A percentile compares a stretch with the other conserved stretches of the same genome.
These are phyloP conservation scores for Phytophthora cactorum DNA, from an alignment of 352 stramenopile species.

Conservation along the genomic window DNA sequence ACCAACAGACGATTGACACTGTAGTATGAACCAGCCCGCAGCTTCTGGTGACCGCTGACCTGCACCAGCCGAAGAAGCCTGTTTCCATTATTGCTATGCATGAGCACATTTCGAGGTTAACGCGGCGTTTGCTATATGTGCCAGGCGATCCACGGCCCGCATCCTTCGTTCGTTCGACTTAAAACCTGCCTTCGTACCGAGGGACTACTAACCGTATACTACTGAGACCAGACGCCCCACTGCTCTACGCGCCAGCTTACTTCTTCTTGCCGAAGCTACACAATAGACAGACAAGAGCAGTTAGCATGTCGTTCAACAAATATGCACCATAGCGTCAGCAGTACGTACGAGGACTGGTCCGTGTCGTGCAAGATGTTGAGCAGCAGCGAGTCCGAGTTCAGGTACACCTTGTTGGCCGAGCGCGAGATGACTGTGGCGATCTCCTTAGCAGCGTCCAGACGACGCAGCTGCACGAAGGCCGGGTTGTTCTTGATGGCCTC, in stretches of 20 bases:
- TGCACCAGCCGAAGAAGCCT: conserved; percentile 69
- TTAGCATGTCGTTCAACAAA: conserved; percentile 2
- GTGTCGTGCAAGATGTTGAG: conserved; percentile 94
- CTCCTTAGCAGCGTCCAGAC: conserved; percentile 98
- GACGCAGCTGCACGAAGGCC: conserved; percentile 98
- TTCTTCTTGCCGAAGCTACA: conserved; percentile 52
- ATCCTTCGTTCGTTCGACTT: conserved; percentile 22
- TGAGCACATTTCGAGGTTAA: conserved; percentile 64
- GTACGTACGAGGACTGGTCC: conserved; percentile 53
- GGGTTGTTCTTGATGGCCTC: conserved; percentile 99
- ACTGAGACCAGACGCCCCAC: conserved; percentile 9
- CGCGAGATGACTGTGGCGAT: conserved; percentile 97
- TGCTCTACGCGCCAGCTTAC: conserved; percentile 24
- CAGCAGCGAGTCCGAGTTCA: conserved; percentile 97
- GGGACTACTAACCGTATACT: conserved; percentile 21
- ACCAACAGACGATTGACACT: conserved; percentile 86
- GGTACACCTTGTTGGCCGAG: conserved; percentile 98
- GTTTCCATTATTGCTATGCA: conserved; percentile 87
- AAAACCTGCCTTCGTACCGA: conserved; percentile 14
- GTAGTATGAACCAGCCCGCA: conserved; percentile 85
- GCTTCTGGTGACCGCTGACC: conserved; percentile 63
- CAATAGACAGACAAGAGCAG: not conserved
- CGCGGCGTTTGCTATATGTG: too few relatives aligned
- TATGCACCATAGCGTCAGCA: not conserved
- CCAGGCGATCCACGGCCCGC: too few relatives aligned